Conservation (phyloP, 176 grass and related monocot genomes). For the Musa schizocarpa region DNA sequence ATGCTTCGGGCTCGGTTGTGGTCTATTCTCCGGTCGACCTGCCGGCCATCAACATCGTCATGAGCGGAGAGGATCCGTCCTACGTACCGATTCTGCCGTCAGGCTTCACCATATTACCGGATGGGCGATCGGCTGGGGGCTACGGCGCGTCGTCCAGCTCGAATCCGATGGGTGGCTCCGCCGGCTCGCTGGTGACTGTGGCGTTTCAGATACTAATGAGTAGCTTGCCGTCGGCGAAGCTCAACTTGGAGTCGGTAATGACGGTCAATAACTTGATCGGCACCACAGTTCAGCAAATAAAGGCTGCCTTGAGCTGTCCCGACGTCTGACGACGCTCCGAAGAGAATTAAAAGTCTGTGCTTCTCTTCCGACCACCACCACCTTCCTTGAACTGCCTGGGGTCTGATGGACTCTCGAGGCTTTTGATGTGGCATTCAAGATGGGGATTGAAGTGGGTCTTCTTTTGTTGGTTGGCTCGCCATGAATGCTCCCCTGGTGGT, state of each 20-base stretch:
- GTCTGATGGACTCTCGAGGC: not conserved
- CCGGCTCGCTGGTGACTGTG: constrained; percentile 49
- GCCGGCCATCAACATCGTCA: constrained; percentile 57
- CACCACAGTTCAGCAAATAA: constrained; percentile 80
- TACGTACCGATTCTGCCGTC: constrained; percentile 27
- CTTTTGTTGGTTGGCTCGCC: constrained; percentile 19
- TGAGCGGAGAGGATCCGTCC: constrained; percentile 67
- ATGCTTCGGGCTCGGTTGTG: constrained; percentile 57
- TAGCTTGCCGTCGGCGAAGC: constrained; percentile 63
- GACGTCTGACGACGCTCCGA: constrained; percentile 13
- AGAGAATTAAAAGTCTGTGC: constrained; percentile 22
- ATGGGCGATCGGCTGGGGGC: constrained; percentile 32
- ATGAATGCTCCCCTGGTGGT: constrained; percentile 7
- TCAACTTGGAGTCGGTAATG: constrained; percentile 62
- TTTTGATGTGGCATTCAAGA: constrained; percentile 20
- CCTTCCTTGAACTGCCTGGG: not conserved
- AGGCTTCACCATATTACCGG: constrained; percentile 56
- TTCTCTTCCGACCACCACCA: constrained; percentile 2
- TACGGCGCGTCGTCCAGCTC: constrained; percentile 28
- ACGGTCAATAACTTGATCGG: constrained; percentile 65
- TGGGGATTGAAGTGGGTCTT: constrained; percentile 7
- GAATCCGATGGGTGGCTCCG: constrained; percentile 9
- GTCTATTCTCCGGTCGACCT: constrained; percentile 72
- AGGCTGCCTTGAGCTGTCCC: constrained; percentile 55
- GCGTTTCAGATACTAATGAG: constrained; percentile 78